A percentile compares a stretch with the other conserved stretches of the same genome.
These are phyloP conservation scores for Elaphomyces granulatus DNA, from an alignment of 495 filamentous ascomycete genomes.

Conservation along the genomic window DNA sequence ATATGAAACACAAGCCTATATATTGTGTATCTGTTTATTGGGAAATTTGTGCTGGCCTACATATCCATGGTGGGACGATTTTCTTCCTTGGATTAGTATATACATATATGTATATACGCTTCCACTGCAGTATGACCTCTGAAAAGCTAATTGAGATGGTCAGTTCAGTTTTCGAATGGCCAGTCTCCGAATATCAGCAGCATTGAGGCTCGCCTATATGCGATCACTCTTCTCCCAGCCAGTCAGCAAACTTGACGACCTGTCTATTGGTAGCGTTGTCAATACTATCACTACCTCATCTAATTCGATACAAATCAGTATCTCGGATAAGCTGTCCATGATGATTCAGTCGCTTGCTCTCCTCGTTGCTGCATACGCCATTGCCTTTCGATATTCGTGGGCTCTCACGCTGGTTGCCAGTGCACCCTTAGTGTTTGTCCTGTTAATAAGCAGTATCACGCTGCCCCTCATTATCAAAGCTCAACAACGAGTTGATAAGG, in stretches of 20 bases:
- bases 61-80: conserved; percentile 15
- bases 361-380: conserved; percentile 35
- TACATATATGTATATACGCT: no score
- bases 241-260: conserved; percentile 19
- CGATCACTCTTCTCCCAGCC: conserved; percentile 19
- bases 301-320: conserved; percentile 50
- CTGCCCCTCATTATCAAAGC: conserved; percentile 30
- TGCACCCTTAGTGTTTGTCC: conserved; percentile 25
- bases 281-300: conserved; percentile 49
- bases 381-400: conserved; percentile 36
- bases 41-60: conserved; percentile 20
- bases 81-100: background rate
- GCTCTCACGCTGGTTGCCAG: conserved; percentile 33
- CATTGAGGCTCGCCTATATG: conserved; percentile 21
- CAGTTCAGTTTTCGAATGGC: conserved; percentile 39
- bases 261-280: conserved; percentile 25
- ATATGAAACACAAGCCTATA: conserved; percentile 11
- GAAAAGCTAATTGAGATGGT: background rate
- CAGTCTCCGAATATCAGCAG: conserved; percentile 25
- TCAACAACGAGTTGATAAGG: conserved; percentile 16
- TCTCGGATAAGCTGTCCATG: conserved; percentile 43
- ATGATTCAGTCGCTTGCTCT: conserved; percentile 34
- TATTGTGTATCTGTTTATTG: conserved; percentile 30
- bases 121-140: background rate
- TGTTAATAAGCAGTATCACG: conserved; percentile 14